Evolutionary conservation across 2,329 filamentous ascomycete genomes (phyloP).

Genomic region (Diaporthe longicolla): DNA sequence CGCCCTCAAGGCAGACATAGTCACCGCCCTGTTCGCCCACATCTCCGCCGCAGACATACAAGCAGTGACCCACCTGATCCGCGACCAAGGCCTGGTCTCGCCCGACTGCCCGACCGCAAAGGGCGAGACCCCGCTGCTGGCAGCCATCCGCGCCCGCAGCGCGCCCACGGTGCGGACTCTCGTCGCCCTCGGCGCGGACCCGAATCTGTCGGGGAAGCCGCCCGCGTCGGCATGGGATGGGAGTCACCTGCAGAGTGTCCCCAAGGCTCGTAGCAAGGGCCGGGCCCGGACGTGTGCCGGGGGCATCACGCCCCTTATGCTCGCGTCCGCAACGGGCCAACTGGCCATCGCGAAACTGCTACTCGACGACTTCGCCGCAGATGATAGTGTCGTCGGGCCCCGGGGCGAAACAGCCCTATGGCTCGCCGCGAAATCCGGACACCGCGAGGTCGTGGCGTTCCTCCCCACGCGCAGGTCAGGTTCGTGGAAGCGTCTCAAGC

Average conservation of each 20-base stretch:
- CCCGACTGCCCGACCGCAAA: slow-evolving; percentile 52
- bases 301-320: slow-evolving; percentile 55
- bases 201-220: slow-evolving; percentile 48
- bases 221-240: too few species aligned
- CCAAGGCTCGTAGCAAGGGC: too few species aligned
- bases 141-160: slow-evolving; percentile 51
- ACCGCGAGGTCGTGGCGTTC: slow-evolving; percentile 60
- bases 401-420: slow-evolving; percentile 62
- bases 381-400: slow-evolving; percentile 60
- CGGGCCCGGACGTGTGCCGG: too few species aligned
- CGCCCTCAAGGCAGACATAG: not conserved
- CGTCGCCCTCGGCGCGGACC: slow-evolving; percentile 53
- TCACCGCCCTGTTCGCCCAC: not conserved
- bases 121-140: slow-evolving; percentile 54
- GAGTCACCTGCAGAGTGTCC: too few species aligned
- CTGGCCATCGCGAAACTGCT: slow-evolving; percentile 59
- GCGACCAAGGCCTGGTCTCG: slow-evolving; percentile 53
- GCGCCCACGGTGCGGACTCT: slow-evolving; percentile 53
- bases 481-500: slow-evolving; percentile 54
- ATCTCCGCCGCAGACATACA: not conserved
- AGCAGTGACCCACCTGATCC: slow-evolving; percentile 46
- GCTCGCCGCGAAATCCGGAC: slow-evolving; percentile 57
- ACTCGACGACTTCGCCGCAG: slow-evolving; percentile 56
- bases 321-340: slow-evolving; percentile 58
- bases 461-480: slow-evolving; percentile 58